Conservation (phyloP, 306 rosid species). For the Prunus dulcis region DNA sequence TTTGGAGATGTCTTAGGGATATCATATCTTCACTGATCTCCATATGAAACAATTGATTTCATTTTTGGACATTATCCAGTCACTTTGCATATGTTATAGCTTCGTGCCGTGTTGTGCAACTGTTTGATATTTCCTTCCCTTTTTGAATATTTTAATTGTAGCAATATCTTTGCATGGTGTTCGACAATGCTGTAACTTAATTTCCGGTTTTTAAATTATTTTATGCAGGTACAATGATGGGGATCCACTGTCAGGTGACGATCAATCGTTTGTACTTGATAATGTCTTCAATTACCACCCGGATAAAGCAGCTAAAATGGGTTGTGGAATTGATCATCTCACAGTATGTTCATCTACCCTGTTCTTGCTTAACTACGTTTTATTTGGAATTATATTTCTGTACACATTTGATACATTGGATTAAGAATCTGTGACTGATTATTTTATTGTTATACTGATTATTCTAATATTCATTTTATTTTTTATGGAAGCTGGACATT, state of each 20-base stretch:
- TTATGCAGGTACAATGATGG: constrained; percentile 76
- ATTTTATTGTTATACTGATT: not conserved
- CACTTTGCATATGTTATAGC: not conserved
- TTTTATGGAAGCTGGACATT: not conserved
- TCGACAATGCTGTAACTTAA: not conserved
- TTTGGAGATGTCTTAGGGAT: not conserved
- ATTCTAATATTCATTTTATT: not conserved
- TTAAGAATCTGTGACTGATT: not conserved
- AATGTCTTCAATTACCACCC: constrained; percentile 82
- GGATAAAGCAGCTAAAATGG: constrained; percentile 81
- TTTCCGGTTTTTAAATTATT: constrained; percentile 24
- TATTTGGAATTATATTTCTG: constrained; percentile 2
- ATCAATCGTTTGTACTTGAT: constrained; percentile 57
- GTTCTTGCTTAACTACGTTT: constrained; percentile 1
- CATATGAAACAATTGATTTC: not conserved
- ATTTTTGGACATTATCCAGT: constrained; percentile 1
- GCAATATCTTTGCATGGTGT: constrained; percentile 3
- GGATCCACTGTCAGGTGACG: constrained; percentile 71
- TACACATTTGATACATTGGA: not conserved
- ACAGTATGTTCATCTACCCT: constrained; percentile 50
- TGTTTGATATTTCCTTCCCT: not conserved
- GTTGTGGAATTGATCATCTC: constrained; percentile 71
- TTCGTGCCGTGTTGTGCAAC: not conserved
- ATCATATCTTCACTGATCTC: constrained; percentile 6
- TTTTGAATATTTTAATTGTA: not conserved